phyloP scores from a whole-genome alignment of 805 yeast genomes.

The Yarrowia sp. region DNA sequence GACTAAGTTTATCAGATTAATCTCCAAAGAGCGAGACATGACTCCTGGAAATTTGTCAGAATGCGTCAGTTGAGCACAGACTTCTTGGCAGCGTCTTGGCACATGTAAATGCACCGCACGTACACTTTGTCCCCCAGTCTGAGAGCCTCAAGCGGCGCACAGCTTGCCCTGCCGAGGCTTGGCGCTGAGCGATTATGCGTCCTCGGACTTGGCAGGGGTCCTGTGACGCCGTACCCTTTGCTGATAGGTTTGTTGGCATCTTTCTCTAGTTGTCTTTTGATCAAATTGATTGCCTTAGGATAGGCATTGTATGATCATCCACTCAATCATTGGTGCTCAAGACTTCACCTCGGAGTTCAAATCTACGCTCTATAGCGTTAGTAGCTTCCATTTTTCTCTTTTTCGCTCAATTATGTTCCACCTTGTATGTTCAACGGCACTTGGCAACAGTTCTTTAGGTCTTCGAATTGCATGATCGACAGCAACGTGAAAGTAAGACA shows the following conservation, averaged over 20 bases:
- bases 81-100: constrained; percentile 10
- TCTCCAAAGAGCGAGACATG: not conserved
- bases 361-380: too few relatives aligned
- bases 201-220: constrained; percentile 4
- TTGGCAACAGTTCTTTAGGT: constrained; percentile 16
- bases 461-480: constrained; percentile 1
- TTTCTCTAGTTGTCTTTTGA: too few relatives aligned
- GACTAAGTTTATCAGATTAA: constrained; percentile 10
- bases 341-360: too few relatives aligned
- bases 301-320: too few relatives aligned
- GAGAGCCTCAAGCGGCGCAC: not conserved
- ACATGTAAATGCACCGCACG: not conserved
- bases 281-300: too few relatives aligned
- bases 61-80: not conserved
- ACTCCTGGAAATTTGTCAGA: constrained; percentile 6
- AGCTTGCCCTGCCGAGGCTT: not conserved
- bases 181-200: constrained; percentile 24
- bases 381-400: not conserved
- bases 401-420: not conserved
- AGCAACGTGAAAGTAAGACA: constrained; percentile 12
- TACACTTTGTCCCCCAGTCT: not conserved
- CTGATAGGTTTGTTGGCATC: not conserved
- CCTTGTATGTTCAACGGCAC: constrained; percentile 4
- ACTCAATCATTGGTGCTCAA: too few relatives aligned
- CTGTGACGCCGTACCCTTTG: not conserved